Conservation (phyloP, 345 rosid species). For the Carallia brachiata region DNA sequence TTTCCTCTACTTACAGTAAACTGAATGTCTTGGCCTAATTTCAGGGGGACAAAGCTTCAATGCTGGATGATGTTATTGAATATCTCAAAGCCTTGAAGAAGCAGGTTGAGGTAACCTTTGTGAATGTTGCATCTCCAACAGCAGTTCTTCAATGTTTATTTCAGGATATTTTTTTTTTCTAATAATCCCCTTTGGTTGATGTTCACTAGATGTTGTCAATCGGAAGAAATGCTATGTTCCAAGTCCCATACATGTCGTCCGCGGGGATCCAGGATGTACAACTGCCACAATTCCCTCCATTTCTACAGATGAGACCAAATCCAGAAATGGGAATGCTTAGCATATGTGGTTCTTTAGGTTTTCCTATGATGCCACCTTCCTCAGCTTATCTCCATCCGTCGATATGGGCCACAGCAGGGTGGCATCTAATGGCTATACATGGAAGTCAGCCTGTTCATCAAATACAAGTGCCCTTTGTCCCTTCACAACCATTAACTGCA, state of each 20-base stretch:
- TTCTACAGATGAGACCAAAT: not conserved
- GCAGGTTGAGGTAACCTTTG: conserved; percentile 17
- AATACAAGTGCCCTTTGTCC: too few relatives aligned
- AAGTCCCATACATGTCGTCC: not conserved
- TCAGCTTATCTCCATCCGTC: too few relatives aligned
- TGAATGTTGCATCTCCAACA: not conserved
- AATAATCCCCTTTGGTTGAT: not conserved
- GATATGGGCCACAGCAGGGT: too few relatives aligned
- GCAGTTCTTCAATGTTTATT: not conserved
- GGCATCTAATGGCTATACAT: too few relatives aligned
- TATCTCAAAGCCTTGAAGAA: conserved; percentile 17
- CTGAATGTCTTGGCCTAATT: not conserved
- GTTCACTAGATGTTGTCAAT: not conserved
- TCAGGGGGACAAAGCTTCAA: conserved; percentile 26
- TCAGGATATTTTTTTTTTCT: not conserved
- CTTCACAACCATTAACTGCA: too few relatives aligned
- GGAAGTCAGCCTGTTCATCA: too few relatives aligned
- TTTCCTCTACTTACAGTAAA: conserved; percentile 8
- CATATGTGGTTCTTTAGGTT: not conserved
- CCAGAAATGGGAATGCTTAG: not conserved
- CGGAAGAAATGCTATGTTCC: not conserved
- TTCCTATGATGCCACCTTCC: not conserved
- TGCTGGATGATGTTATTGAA: conserved; percentile 19
- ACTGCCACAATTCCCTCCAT: not conserved
- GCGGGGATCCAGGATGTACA: not conserved